Conservation (phyloP, 2,329 filamentous ascomycete genomes). For the Aspergillus fructus region DNA sequence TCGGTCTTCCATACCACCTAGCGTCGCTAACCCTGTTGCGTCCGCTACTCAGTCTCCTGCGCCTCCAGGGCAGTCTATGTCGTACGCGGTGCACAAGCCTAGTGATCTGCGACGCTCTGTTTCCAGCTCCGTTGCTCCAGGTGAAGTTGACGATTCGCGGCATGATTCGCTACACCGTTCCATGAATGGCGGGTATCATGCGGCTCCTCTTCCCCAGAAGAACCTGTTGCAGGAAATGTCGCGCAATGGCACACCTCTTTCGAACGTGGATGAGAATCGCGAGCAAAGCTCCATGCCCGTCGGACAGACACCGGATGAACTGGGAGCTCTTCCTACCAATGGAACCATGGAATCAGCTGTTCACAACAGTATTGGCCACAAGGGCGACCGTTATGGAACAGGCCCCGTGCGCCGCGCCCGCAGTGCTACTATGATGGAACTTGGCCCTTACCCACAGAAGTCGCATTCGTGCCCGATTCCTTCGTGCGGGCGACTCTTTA, state of each 20-base stretch:
- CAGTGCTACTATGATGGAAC: conserved; percentile 93
- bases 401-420: conserved; percentile 85
- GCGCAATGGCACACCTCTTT: conserved; percentile 84
- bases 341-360: conserved; percentile 57
- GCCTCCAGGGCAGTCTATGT: conserved; percentile 40
- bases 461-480: conserved; percentile 99
- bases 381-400: conserved; percentile 54
- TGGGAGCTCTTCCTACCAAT: conserved; percentile 61
- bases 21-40: conserved; percentile 69
- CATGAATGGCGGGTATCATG: conserved; percentile 65
- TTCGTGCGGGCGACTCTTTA: conserved; percentile 94
- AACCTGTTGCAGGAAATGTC: conserved; percentile 77
- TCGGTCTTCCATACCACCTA: conserved; percentile 86
- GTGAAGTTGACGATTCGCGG: conserved; percentile 74
- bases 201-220: conserved; percentile 71
- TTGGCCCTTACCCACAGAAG: conserved; percentile 94
- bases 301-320: conserved; percentile 66
- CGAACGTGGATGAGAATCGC: conserved; percentile 79
- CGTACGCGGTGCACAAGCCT: conserved; percentile 69
- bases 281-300: conserved; percentile 67
- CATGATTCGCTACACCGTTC: conserved; percentile 78
- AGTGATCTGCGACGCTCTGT: conserved; percentile 91
- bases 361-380: conserved; percentile 59
- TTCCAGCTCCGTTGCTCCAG: conserved; percentile 79
- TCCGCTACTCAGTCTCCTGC: conserved; percentile 52